Conservation (phyloP, 2,329 filamentous ascomycete species). For the Nigrograna mackinnonii region DNA sequence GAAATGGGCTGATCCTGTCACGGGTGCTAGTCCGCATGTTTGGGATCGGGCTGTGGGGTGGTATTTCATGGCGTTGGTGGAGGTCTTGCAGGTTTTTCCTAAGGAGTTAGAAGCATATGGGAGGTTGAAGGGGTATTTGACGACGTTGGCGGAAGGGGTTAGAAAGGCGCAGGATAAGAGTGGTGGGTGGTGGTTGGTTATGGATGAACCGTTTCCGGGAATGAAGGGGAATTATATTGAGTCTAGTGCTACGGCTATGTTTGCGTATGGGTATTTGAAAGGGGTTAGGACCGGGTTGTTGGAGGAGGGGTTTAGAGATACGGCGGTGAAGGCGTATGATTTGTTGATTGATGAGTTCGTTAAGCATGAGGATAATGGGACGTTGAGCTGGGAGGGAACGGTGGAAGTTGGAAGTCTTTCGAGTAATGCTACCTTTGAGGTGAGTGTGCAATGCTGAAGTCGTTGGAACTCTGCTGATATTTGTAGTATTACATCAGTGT, state of each 20-base stretch:
- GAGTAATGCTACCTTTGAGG: conserved; percentile 55
- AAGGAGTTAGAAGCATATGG: conserved; percentile 39
- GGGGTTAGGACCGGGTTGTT: conserved; percentile 36
- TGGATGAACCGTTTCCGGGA: conserved; percentile 52
- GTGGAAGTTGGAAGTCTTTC: conserved; percentile 57
- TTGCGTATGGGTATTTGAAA: conserved; percentile 40
- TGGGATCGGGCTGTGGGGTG: conserved; percentile 43
- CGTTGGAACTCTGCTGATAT: background rate
- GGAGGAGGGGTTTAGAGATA: conserved; percentile 37
- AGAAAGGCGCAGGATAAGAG: conserved; percentile 46
- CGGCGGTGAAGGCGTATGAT: conserved; percentile 49
- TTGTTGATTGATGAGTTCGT: conserved; percentile 51
- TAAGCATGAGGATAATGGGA: conserved; percentile 49
- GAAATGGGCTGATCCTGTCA: conserved; percentile 39
- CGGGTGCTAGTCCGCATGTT: conserved; percentile 39
- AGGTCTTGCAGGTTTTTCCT: conserved; percentile 54
- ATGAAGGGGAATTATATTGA: conserved; percentile 62
- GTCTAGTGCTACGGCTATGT: conserved; percentile 61
- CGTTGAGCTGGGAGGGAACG: conserved; percentile 56
- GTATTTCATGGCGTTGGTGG: conserved; percentile 47
- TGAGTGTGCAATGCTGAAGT: conserved; percentile 25
- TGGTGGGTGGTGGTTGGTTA: conserved; percentile 63
- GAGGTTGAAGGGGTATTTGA: conserved; percentile 45
- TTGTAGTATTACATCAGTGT: conserved; percentile 43
- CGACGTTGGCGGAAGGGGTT: conserved; percentile 47